Evolutionary conservation across 257 asterid genomes (phyloP), one percentile per base, ranked within the genome.

Genomic region (Verbena officinalis): DNA sequence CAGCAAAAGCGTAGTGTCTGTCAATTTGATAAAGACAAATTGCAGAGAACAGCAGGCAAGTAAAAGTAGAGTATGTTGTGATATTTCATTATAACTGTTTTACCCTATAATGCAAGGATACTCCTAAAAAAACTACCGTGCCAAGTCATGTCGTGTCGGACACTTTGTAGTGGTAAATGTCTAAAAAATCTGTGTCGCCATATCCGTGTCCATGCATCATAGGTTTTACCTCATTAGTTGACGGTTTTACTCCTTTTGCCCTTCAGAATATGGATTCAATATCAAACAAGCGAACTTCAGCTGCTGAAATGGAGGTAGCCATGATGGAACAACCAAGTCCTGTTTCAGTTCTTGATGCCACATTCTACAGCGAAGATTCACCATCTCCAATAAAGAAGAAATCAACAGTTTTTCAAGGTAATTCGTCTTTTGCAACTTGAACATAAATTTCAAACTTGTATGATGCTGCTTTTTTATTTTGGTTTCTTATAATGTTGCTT

Each of bases 321-420:
- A 74, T 73, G 52, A 50, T 51, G 21, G 98, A 91, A 75, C 96
- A 85, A 64, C 98, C 98, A 64, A 91, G 96, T 72, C 95, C 98
- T 7, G 85, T 86, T 66, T 84, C 96, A 53, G 95, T 91, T 65
- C 95, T 91, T 55, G 94, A 89, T 45, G 74, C 86, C 43, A 19
- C 86, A 77, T 89, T 89, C 75, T 84, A 71, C 63, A 46, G 67
- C 50, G 98, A 91, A 70, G 95, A 83, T 58, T 77, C 87, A 67
- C 91, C 89, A 31, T 88, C 96, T 55, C 98, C 95, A 3, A 82
- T 91, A 73, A 86, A 82, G 84, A 86, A 78, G 77, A 80, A 49
- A 75, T 65, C 92, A 16, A 78, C 78, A 43, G 77, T 75, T 70
- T 91, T 84, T 76, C 78, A 45, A 88, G 98, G 98, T 91, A 90